Percentiles rank a stretch among this genome's conserved stretches.
phyloP scores from a whole-genome alignment of 768 basidiomycete genomes.

The Agaricus bisporus region DNA sequence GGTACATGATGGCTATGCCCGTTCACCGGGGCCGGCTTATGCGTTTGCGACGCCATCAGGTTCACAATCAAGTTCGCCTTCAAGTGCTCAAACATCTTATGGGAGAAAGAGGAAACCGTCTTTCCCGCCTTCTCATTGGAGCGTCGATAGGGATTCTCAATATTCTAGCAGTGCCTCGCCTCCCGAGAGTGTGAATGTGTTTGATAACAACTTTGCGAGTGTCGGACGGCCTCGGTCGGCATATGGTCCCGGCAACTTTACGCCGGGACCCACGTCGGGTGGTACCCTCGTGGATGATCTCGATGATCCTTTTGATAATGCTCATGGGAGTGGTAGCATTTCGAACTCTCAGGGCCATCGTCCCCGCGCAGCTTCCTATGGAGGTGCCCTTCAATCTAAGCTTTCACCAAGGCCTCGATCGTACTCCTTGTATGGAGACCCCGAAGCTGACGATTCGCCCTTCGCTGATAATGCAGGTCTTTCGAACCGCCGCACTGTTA shows the following conservation, averaged over 20 bases:
- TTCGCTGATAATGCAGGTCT: not conserved
- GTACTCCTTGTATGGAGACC: not conserved
- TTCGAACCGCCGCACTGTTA: slow-evolving; percentile 2
- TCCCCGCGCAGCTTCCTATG: slow-evolving; percentile 1
- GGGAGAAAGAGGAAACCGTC: slow-evolving; percentile 40
- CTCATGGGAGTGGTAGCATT: not conserved
- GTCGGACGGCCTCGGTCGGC: slow-evolving; percentile 2
- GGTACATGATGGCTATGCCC: slow-evolving; percentile 44
- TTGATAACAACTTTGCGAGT: not conserved
- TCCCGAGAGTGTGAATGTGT: not conserved
- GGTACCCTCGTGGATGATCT: slow-evolving; percentile 4
- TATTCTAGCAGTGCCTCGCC: slow-evolving; percentile 27
- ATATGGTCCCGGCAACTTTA: not conserved
- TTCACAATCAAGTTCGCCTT: slow-evolving; percentile 30
- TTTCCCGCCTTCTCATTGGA: slow-evolving; percentile 69
- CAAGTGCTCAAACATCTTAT: slow-evolving; percentile 20
- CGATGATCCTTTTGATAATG: slow-evolving; percentile 8
- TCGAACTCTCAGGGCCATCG: not conserved
- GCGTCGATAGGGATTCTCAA: slow-evolving; percentile 47
- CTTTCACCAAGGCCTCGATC: not conserved
- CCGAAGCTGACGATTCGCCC: not conserved
- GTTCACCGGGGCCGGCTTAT: slow-evolving; percentile 37
- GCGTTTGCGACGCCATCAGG: slow-evolving; percentile 42
- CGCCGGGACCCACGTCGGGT: not conserved
- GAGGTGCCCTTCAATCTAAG: not conserved